These are phyloP conservation scores for Amphicarpaea edgeworthii DNA, from an alignment of 306 rosid species.

Conservation along the genomic window DNA sequence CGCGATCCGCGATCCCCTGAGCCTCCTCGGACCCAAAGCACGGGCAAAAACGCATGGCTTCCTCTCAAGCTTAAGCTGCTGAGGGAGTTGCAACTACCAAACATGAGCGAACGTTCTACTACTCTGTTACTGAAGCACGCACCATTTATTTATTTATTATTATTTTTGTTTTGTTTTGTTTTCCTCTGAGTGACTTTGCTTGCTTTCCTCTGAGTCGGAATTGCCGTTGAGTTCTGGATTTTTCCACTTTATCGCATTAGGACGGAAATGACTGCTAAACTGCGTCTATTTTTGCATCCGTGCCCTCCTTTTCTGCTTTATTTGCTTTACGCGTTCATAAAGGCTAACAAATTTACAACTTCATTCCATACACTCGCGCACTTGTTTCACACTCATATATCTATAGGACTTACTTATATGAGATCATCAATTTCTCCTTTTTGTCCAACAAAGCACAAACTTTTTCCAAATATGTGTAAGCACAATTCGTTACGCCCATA, in stretches of 20 bases:
- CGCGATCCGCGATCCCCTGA: conserved; percentile 48
- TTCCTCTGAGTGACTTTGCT: no score
- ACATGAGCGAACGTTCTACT: background rate
- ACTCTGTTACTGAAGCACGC: no score
- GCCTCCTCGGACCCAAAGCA: conserved; percentile 58
- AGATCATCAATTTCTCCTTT: background rate
- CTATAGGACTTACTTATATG: background rate
- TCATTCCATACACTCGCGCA: background rate
- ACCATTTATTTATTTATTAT: conserved; percentile 21
- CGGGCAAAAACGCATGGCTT: conserved; percentile 51
- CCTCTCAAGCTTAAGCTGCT: background rate
- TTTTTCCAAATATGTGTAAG: background rate
- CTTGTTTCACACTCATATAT: no score
- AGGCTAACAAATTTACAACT: background rate
- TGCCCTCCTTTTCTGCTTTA: background rate
- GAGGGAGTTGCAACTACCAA: background rate
- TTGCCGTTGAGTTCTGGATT: background rate
- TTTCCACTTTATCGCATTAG: background rate
- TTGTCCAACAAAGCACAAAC: background rate
- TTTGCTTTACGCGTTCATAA: background rate
- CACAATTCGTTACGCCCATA: background rate
- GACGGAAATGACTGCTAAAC: background rate
- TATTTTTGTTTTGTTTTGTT: no score
- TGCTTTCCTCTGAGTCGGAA: background rate
- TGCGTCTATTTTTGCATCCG: background rate